Conservation (phyloP, 257 asterid species). For the Solanum piurae region DNA sequence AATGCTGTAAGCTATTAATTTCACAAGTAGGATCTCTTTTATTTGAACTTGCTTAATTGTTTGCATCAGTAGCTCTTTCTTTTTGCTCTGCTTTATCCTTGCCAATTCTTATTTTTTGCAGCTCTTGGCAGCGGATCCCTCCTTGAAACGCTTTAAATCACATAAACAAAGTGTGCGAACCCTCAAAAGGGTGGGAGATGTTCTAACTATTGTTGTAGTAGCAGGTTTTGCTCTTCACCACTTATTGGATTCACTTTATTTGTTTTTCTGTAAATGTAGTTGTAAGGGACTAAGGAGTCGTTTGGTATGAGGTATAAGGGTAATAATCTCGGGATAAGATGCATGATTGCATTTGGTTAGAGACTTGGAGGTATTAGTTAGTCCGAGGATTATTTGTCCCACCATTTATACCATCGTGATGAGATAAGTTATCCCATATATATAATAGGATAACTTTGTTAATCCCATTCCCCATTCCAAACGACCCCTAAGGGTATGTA, state of each 20-base stretch:
- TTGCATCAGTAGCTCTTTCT: not conserved
- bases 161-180: constrained; percentile 44
- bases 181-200: constrained; percentile 56
- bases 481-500: not conserved
- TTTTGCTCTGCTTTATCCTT: not conserved
- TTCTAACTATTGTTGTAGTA: constrained; percentile 54
- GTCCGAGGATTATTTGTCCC: not conserved
- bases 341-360: not conserved
- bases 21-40: not conserved
- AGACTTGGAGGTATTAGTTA: not conserved
- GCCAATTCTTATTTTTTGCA: constrained; percentile 20
- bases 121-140: constrained; percentile 67
- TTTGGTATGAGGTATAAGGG: not conserved
- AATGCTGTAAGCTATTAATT: not conserved
- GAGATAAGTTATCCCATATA: not conserved
- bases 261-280: not conserved
- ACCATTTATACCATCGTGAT: not conserved
- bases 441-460: not conserved
- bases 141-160: constrained; percentile 59
- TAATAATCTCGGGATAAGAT: not conserved
- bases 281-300: not conserved
- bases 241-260: not conserved
- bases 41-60: not conserved
- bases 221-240: constrained; percentile 41
- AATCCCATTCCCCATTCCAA: not conserved